Conservation (phyloP, 495 filamentous ascomycete genomes). For the Podospora pseudocomata region DNA sequence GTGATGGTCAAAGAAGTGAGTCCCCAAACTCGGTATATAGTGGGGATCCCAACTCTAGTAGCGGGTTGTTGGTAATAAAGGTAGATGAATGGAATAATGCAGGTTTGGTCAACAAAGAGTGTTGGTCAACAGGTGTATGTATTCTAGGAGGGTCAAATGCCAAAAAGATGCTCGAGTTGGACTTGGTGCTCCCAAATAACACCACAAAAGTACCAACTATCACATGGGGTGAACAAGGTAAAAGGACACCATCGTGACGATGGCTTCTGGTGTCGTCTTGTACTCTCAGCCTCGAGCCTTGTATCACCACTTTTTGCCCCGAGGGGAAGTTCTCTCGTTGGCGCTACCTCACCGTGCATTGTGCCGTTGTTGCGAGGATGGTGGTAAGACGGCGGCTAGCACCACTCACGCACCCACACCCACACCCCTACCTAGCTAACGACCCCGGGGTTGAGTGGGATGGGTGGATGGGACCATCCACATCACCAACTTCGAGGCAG, state of each 20-base stretch:
- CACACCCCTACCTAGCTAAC: background rate
- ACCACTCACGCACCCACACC: background rate
- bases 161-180: background rate
- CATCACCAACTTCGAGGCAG: background rate
- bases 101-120: background rate
- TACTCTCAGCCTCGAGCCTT: slow-evolving; percentile 2
- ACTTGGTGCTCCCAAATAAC: background rate
- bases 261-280: background rate
- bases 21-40: background rate
- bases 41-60: background rate
- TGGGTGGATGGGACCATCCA: background rate
- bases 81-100: background rate
- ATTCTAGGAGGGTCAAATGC: background rate
- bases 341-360: background rate
- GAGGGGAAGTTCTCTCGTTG: background rate
- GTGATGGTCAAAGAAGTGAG: background rate
- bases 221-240: slow-evolving; percentile 1
- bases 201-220: background rate
- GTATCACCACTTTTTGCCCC: background rate
- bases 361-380: background rate
- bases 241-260: background rate
- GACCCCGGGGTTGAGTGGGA: background rate
- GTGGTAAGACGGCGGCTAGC: background rate
- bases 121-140: background rate
- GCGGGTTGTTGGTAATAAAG: background rate